These are phyloP conservation scores for Hyphodiscus hymeniophilus DNA, from an alignment of 495 filamentous ascomycete genomes.

Conservation along the genomic window DNA sequence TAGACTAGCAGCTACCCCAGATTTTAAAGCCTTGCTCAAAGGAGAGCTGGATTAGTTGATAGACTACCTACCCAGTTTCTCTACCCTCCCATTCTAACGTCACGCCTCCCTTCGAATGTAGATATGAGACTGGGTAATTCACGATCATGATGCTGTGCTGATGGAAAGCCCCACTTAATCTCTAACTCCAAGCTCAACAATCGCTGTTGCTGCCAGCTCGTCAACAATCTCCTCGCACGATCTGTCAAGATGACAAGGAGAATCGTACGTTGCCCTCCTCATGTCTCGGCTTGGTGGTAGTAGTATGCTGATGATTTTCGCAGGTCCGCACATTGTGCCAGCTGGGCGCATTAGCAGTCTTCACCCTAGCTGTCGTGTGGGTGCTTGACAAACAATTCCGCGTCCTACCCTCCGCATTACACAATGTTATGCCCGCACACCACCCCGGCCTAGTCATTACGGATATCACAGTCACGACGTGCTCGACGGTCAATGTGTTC, in stretches of 20 bases:
- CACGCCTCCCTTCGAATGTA: not conserved
- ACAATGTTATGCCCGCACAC: slow-evolving; percentile 75
- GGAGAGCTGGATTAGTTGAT: no score
- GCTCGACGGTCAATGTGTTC: slow-evolving; percentile 66
- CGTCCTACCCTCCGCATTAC: slow-evolving; percentile 72
- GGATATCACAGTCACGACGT: slow-evolving; percentile 77
- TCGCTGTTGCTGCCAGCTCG: not conserved
- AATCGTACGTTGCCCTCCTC: slow-evolving; percentile 26
- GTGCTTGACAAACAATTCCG: slow-evolving; percentile 75
- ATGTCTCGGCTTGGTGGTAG: no score
- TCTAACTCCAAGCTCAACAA: not conserved
- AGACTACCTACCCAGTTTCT: no score
- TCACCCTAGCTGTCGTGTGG: slow-evolving; percentile 53
- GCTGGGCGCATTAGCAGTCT: slow-evolving; percentile 49
- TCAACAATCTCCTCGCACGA: not conserved
- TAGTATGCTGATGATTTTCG: not conserved
- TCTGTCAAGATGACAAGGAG: slow-evolving; percentile 33
- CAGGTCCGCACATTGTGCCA: slow-evolving; percentile 81
- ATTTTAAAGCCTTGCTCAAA: no score
- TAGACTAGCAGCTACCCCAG: no score
- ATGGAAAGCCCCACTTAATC: slow-evolving; percentile 5
- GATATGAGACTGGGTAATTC: not conserved
- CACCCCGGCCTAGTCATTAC: slow-evolving; percentile 76
- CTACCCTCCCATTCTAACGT: no score
- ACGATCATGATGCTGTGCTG: not conserved